These are phyloP conservation scores for Venturia asperata DNA, from an alignment of 2,329 filamentous ascomycete species.

Conservation along the genomic window DNA sequence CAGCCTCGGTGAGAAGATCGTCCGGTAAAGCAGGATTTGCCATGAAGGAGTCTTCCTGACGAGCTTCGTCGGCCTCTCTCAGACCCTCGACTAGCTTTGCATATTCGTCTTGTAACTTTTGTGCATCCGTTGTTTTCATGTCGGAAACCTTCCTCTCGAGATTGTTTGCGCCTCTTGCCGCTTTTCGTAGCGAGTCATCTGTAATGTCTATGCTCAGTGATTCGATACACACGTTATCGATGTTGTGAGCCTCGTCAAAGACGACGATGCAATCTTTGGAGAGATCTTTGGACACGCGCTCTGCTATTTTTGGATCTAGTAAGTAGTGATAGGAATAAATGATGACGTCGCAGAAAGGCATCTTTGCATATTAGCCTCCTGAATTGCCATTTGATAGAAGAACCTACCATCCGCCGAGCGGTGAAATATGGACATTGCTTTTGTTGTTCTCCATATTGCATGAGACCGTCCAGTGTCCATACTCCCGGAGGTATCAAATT, in stretches of 20 bases:
- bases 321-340: constrained; percentile 99
- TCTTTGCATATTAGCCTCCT: constrained; percentile 45
- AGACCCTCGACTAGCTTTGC: constrained; percentile 90
- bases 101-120: constrained; percentile 92
- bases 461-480: constrained; percentile 85
- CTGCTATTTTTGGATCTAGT: constrained; percentile 94
- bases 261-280: constrained; percentile 98
- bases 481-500: constrained; percentile 92
- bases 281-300: constrained; percentile 87
- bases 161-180: constrained; percentile 82
- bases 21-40: constrained; percentile 89
- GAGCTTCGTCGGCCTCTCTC: constrained; percentile 77
- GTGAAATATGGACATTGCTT: constrained; percentile 99
- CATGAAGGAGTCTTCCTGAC: constrained; percentile 95
- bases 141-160: constrained; percentile 85
- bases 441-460: constrained; percentile 85
- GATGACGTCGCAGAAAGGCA: constrained; percentile 98
- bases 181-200: constrained; percentile 86
- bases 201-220: constrained; percentile 94
- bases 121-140: constrained; percentile 92
- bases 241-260: constrained; percentile 98
- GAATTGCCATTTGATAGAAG: constrained; percentile 21
- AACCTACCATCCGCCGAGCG: constrained; percentile 74
- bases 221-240: constrained; percentile 99
- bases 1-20: constrained; percentile 88